Percentiles rank a stretch among this genome's conserved stretches.
Conservation (phyloP, 2,329 filamentous ascomycete species). For the Diaporthe helianthi region DNA sequence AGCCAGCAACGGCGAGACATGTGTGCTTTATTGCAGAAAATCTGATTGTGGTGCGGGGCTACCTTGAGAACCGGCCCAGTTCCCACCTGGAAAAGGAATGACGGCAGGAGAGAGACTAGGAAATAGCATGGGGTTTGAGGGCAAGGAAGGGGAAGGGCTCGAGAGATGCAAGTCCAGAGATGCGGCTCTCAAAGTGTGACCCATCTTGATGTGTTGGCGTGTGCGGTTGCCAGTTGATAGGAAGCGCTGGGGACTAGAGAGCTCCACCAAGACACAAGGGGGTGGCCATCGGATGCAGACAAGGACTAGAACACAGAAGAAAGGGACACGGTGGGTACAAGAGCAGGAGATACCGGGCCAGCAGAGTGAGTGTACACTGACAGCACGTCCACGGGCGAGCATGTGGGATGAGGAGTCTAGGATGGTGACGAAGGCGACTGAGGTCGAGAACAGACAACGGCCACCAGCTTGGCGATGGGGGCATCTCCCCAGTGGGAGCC, state of each 20-base stretch:
- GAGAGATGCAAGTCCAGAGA: conserved; percentile 65
- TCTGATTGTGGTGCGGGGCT: conserved; percentile 58
- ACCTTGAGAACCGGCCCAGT: conserved; percentile 31
- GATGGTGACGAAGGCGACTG: conserved; percentile 25
- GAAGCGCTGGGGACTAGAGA: conserved; percentile 66
- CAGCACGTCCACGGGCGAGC: conserved; percentile 31
- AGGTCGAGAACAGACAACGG: conserved; percentile 23
- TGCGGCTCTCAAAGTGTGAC: conserved; percentile 75
- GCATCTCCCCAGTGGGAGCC: conserved; percentile 24
- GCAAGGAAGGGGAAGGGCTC: conserved; percentile 47
- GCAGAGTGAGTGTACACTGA: conserved; percentile 24
- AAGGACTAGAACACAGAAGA: conserved; percentile 32
- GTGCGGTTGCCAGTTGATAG: conserved; percentile 81
- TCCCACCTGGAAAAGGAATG: conserved; percentile 44
- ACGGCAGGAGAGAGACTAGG: conserved; percentile 41
- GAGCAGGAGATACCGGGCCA: conserved; percentile 13
- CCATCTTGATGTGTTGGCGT: conserved; percentile 89
- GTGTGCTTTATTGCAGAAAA: conserved; percentile 70
- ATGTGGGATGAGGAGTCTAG: conserved; percentile 27
- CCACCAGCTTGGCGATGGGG: conserved; percentile 32
- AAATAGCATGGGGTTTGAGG: conserved; percentile 43
- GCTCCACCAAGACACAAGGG: conserved; percentile 66
- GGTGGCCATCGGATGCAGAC: conserved; percentile 39
- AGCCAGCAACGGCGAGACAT: conserved; percentile 65
- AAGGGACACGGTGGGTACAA: conserved; percentile 35